Percentiles rank a stretch among this genome's conserved stretches.
These are phyloP conservation scores for Citrus sinensis DNA, from an alignment of 345 rosid species.

Conservation along the genomic window DNA sequence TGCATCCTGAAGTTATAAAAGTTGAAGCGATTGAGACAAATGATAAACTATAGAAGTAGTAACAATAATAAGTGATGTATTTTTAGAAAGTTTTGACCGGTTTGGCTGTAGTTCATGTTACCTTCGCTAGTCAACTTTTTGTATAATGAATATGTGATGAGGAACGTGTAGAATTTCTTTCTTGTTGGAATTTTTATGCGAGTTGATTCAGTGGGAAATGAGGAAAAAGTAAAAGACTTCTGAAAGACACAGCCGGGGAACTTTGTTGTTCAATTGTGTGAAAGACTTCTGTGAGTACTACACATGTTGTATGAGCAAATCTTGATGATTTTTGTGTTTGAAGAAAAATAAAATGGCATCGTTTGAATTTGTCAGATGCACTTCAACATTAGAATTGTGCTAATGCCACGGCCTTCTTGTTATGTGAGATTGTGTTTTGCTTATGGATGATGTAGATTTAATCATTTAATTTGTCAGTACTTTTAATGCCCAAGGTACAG, in stretches of 20 bases:
- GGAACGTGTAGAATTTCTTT: background rate
- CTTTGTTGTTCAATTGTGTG: background rate
- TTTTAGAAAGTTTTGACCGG: background rate
- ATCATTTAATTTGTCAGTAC: too few relatives aligned
- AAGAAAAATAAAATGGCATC: too few relatives aligned
- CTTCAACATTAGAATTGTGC: too few relatives aligned
- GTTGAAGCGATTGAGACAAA: background rate
- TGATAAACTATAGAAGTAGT: background rate
- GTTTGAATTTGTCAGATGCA: too few relatives aligned
- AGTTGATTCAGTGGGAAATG: background rate
- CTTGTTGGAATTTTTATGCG: background rate
- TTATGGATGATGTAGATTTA: too few relatives aligned
- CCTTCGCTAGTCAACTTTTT: background rate
- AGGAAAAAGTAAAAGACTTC: background rate
- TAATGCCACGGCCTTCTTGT: too few relatives aligned
- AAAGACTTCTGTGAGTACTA: background rate
- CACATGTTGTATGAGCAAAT: background rate
- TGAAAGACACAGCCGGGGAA: background rate
- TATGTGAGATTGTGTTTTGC: too few relatives aligned
- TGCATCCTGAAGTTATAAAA: background rate
- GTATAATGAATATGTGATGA: background rate
- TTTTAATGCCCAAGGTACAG: too few relatives aligned
- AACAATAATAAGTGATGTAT: background rate
- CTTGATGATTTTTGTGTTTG: background rate
- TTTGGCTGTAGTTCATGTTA: background rate